Evolutionary conservation across 108 stramenopile genomes (phyloP), one percentile per base, ranked within the genome.

Genomic region (Aureococcus anophagefferens): DNA sequence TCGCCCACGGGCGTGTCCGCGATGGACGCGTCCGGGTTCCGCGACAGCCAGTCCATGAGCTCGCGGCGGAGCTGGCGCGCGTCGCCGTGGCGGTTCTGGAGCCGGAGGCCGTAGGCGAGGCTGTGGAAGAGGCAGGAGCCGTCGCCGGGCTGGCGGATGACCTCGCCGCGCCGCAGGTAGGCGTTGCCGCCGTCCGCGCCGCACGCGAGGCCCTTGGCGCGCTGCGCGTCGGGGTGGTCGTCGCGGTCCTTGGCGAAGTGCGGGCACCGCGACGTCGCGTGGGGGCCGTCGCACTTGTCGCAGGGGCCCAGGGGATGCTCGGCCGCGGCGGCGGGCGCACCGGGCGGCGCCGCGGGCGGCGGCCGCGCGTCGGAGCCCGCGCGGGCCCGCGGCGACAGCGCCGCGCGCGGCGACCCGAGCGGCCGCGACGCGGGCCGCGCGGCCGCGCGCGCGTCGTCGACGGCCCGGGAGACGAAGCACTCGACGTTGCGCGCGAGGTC

Each of bases 221-320:
- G 59, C 13, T 80, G 72, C 36, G 80, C 80, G 68, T 80, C 80
- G 35, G 76, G 76, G 46, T 80, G 80, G 17, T 74, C 68, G 16
- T 80, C 80, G 21, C 80, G 66, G 0, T 33, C 13, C 25, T 73
- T 73, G 28, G 70, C 73, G 76, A 51, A 80, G 67, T 77, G 59
- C 17, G 80, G 80, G 64, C 80, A 80, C 16, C 28, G 3, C 30
- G 46, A 18, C 21, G 80, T 80, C 28, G 35, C 51, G 69, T 80
- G 80, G 7, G 40, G 33, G 51, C 80, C 76, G 68, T 80, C 80
- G 62, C 80, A 80, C 59, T 80, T 80, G 46, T 80, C 80, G 34
- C 80, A 80, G 9, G 68, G 66, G n/a, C 45, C 31, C n/a, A n/a
- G n/a, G n/a, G n/a, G n/a, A n/a, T n/a, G n/a, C n/a, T 46, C 46